Evolutionary conservation across 2,329 filamentous ascomycete genomes (phyloP).

Genomic region (Cladosporium colombiae): DNA sequence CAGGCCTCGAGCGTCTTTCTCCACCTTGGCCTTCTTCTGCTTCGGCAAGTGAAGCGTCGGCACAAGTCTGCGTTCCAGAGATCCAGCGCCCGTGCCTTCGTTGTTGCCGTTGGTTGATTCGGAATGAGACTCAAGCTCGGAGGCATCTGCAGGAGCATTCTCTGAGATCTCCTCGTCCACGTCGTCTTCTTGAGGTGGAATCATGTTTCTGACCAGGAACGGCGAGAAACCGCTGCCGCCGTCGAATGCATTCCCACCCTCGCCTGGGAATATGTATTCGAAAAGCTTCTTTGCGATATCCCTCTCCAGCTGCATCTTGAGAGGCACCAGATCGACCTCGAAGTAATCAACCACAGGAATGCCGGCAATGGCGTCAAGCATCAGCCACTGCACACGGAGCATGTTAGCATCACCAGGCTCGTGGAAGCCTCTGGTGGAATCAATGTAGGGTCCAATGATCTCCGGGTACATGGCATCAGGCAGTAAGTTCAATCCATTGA

Average conservation of each 20-base stretch:
- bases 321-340: conserved; percentile 87
- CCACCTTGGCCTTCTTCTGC: conserved; percentile 29
- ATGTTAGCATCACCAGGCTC: conserved; percentile 74
- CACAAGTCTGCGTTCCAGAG: conserved; percentile 77
- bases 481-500: conserved; percentile 86
- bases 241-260: conserved; percentile 55
- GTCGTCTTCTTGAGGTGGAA: conserved; percentile 47
- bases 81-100: conserved; percentile 65
- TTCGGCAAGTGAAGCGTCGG: conserved; percentile 69
- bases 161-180: conserved; percentile 45
- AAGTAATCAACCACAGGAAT: conserved; percentile 98
- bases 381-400: conserved; percentile 94
- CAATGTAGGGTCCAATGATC: conserved; percentile 88
- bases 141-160: conserved; percentile 1
- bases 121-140: background rate
- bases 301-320: conserved; percentile 90
- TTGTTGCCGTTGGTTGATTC: conserved; percentile 9
- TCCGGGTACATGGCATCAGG: conserved; percentile 91
- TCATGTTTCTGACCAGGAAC: conserved; percentile 58
- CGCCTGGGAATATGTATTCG: conserved; percentile 94
- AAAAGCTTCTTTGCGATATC: conserved; percentile 92
- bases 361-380: conserved; percentile 95
- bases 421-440: conserved; percentile 57
- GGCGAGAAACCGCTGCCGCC: conserved; percentile 61
- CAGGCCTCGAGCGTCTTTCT: conserved; percentile 33